These are phyloP conservation scores for Colletotrichum sp. DNA, from an alignment of 2,329 filamentous ascomycete genomes.

Conservation along the genomic window DNA sequence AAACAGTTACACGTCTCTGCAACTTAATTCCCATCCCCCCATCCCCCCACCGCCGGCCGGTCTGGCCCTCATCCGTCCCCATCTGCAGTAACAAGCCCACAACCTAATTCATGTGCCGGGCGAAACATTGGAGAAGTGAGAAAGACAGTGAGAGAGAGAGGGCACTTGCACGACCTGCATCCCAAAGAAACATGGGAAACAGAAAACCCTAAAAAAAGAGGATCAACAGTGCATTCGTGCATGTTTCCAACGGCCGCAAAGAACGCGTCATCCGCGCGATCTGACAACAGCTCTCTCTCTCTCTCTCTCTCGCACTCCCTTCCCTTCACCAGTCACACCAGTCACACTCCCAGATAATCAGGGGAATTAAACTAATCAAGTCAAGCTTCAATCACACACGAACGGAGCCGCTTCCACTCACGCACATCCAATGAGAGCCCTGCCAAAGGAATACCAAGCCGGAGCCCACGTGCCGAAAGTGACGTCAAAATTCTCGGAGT, in stretches of 20 bases:
- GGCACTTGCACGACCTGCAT: not conserved
- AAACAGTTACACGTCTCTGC: not conserved
- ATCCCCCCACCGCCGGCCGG: not conserved
- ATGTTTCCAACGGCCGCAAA: not conserved
- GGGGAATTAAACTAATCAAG: not conserved
- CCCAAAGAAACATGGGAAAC: not conserved
- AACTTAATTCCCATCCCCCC: not conserved
- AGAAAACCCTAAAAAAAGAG: not conserved
- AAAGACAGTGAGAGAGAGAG: not conserved
- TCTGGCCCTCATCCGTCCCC: not conserved
- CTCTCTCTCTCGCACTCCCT: not conserved
- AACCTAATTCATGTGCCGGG: not conserved
- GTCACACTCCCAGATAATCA: not conserved
- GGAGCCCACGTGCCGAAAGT: not conserved
- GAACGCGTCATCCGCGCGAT: not conserved
- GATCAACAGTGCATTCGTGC: not conserved
- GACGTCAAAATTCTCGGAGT: not conserved
- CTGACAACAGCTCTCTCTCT: not conserved
- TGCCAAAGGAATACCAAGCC: not conserved
- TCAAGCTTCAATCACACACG: not conserved
- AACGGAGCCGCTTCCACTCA: not conserved
- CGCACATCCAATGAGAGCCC: not conserved
- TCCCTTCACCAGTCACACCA: not conserved
- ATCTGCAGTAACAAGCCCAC: not conserved
- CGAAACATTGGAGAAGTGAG: not conserved